phyloP scores from a whole-genome alignment of 192 early-diverging fungal genomes.

The Rhizophagus prolifer region DNA sequence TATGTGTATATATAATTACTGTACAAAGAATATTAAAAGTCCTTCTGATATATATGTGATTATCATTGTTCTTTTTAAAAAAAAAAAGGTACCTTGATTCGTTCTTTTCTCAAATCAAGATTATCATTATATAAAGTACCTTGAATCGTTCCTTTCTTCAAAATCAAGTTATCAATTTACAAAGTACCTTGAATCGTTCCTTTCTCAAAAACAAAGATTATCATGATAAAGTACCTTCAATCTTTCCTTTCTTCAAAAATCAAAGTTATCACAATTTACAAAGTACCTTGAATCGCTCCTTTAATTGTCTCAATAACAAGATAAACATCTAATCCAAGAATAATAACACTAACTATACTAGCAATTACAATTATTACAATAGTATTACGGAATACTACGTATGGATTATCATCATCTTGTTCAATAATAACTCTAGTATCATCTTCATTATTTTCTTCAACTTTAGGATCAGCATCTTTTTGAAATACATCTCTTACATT shows the following conservation, averaged over 20 bases:
- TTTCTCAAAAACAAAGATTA: constrained; percentile 41
- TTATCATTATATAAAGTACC: too few relatives aligned
- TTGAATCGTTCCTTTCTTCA: too few relatives aligned
- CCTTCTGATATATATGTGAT: too few relatives aligned
- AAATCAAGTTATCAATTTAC: neutral
- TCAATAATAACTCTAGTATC: neutral
- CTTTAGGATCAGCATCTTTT: constrained; percentile 3
- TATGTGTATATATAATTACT: too few relatives aligned
- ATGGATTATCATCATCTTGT: neutral
- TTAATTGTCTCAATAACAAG: constrained; percentile 42
- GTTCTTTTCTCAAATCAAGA: too few relatives aligned
- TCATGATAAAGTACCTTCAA: too few relatives aligned
- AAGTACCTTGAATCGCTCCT: constrained; percentile 26
- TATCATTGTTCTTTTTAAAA: too few relatives aligned
- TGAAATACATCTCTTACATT: constrained; percentile 32
- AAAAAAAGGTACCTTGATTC: too few relatives aligned
- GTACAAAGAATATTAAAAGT: too few relatives aligned
- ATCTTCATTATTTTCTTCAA: neutral
- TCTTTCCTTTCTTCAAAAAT: too few relatives aligned
- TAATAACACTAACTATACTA: constrained; percentile 36
- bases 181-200: constrained; percentile 25
- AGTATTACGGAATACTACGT: constrained; percentile 39
- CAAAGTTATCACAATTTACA: neutral
- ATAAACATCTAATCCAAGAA: constrained; percentile 50
- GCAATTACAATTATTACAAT: constrained; percentile 36